Percentiles rank a stretch among this genome's conserved stretches.
phyloP scores from a whole-genome alignment of 208 protist species.

The Acanthamoeba healyi region DNA sequence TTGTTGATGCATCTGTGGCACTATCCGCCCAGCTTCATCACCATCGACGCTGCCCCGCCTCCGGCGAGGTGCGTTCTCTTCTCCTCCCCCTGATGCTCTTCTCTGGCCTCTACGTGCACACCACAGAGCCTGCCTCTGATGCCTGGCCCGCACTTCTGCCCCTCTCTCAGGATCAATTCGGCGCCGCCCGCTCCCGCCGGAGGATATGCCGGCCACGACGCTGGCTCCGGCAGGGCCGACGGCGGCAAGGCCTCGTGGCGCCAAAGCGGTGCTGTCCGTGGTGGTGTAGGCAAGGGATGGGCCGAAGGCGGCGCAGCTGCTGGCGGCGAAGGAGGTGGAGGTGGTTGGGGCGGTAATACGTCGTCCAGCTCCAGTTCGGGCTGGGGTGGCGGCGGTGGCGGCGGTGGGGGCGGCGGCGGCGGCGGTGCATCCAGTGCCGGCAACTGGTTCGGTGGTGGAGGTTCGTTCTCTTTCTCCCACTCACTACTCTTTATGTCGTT shows the following conservation, averaged over 20 bases:
- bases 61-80: background rate
- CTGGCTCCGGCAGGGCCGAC: background rate
- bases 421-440: background rate
- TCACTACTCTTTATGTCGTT: no score
- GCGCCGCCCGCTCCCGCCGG: background rate
- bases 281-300: background rate
- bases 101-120: no score
- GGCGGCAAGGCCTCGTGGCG: background rate
- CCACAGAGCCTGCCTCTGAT: no score
- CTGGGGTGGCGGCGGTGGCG: background rate
- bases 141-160: no score
- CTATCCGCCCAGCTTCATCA: conserved; percentile 33
- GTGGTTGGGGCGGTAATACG: no score
- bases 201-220: background rate
- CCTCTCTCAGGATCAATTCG: background rate
- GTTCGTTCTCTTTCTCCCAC: no score
- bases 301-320: background rate
- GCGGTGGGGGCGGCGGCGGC: background rate
- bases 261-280: background rate
- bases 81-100: no score
- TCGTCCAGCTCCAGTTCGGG: no score
- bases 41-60: background rate
- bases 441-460: conserved; percentile 3
- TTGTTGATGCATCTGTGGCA: conserved; percentile 57
- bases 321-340: no score